These are phyloP conservation scores for Agastache rugosa DNA, from an alignment of 257 asterid genomes.

Conservation along the genomic window DNA sequence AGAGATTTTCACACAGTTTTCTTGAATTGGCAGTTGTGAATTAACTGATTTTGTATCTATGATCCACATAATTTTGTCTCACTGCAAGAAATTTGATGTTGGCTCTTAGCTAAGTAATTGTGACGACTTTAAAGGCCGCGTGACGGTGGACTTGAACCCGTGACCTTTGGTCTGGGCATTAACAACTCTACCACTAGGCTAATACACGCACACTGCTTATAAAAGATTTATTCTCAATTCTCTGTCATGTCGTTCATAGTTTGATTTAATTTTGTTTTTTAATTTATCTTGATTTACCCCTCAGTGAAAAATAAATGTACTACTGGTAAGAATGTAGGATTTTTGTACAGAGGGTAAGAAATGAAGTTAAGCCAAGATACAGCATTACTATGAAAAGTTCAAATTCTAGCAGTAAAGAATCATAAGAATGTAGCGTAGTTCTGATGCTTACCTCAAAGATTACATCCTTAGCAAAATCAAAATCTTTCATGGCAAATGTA, in stretches of 20 bases:
- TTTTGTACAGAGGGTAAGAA: not conserved
- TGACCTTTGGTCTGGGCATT: too few species aligned
- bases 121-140: too few species aligned
- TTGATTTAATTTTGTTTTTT: not conserved
- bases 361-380: not conserved
- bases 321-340: not conserved
- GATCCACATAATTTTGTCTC: not conserved
- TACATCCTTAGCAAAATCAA: slow-evolving; percentile 12
- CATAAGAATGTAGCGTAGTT: not conserved
- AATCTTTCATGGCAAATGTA: not conserved
- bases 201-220: not conserved
- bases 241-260: not conserved
- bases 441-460: not conserved
- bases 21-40: not conserved
- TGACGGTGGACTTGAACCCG: too few species aligned
- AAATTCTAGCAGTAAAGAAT: not conserved
- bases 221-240: not conserved
- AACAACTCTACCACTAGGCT: too few species aligned
- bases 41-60: not conserved
- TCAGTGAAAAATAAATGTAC: not conserved
- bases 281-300: not conserved
- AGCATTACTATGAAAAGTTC: not conserved
- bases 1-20: not conserved
- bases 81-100: too few species aligned
- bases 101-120: too few species aligned